Evolutionary conservation across 2,329 filamentous ascomycete species (phyloP).

Genomic region (Coniochaeta hoffmannii): DNA sequence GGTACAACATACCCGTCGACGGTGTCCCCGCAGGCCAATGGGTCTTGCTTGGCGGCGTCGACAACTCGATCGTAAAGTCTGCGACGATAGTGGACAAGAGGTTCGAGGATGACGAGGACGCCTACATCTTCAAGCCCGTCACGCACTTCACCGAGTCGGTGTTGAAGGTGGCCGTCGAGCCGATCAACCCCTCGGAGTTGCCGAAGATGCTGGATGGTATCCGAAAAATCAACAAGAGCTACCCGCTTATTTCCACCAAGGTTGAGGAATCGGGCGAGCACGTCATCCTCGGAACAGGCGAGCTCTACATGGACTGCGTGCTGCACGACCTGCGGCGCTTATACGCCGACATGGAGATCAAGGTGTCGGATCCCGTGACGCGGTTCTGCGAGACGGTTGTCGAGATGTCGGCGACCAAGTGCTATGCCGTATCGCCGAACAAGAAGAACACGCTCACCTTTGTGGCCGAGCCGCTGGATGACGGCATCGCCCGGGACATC

Average conservation of each 20-base stretch:
- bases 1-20: conserved; percentile 87
- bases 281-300: conserved; percentile 87
- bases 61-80: conserved; percentile 97
- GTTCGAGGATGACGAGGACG: conserved; percentile 80
- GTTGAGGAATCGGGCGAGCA: conserved; percentile 98
- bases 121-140: conserved; percentile 90
- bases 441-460: conserved; percentile 99
- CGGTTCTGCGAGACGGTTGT: conserved; percentile 97
- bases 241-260: conserved; percentile 90
- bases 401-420: conserved; percentile 95
- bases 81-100: conserved; percentile 80
- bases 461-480: conserved; percentile 92
- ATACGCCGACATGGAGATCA: conserved; percentile 99
- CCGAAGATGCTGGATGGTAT: conserved; percentile 98
- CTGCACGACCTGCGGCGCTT: conserved; percentile 85
- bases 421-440: conserved; percentile 95
- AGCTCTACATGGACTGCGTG: conserved; percentile 99
- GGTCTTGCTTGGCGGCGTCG: conserved; percentile 84
- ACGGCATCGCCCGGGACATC: conserved; percentile 91
- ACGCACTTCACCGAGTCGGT: conserved; percentile 96
- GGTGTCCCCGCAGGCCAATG: conserved; percentile 91
- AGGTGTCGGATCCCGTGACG: conserved; percentile 95
- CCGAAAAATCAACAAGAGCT: conserved; percentile 95
- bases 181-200: conserved; percentile 94
- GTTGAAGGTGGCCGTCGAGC: conserved; percentile 95